Evolutionary conservation across 164 flowering plant genomes (phyloP).

Genomic region (Aristolochia californica): DNA sequence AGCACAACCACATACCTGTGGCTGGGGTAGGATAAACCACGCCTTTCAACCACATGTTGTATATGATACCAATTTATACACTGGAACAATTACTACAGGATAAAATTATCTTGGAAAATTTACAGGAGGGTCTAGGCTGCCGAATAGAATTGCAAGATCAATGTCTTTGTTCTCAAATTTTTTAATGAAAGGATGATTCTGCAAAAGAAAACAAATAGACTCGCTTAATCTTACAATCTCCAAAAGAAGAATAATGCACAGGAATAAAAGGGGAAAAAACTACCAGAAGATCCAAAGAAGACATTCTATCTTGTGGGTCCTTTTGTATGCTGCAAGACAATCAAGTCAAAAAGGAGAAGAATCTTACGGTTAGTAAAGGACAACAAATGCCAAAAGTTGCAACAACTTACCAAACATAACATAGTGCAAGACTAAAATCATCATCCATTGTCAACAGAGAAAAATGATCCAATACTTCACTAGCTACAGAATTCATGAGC

Average conservation of each 20-base stretch:
- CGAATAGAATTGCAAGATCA: constrained; percentile 63
- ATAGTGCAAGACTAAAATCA: too few species aligned
- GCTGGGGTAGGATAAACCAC: too few species aligned
- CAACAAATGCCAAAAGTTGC: too few species aligned
- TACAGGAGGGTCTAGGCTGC: constrained; percentile 73
- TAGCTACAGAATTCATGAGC: too few species aligned
- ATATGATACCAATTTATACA: too few species aligned
- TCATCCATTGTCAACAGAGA: too few species aligned
- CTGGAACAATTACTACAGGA: not conserved
- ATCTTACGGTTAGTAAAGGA: too few species aligned
- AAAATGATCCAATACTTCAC: too few species aligned
- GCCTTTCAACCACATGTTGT: too few species aligned
- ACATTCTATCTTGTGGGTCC: constrained; percentile 66
- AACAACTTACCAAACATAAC: too few species aligned
- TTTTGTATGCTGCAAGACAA: constrained; percentile 73
- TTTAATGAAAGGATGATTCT: constrained; percentile 85
- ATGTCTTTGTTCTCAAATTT: constrained; percentile 91
- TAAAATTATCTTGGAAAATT: constrained; percentile 53
- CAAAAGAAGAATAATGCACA: not conserved
- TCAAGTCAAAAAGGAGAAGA: not conserved
- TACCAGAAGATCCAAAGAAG: constrained; percentile 87
- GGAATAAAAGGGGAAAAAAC: constrained; percentile 11
- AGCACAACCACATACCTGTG: too few species aligned
- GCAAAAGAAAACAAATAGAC: constrained; percentile 14
- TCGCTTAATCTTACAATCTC: not conserved